phyloP scores from a whole-genome alignment of 768 basidiomycete genomes.

The Cystobasidium onofrii region DNA sequence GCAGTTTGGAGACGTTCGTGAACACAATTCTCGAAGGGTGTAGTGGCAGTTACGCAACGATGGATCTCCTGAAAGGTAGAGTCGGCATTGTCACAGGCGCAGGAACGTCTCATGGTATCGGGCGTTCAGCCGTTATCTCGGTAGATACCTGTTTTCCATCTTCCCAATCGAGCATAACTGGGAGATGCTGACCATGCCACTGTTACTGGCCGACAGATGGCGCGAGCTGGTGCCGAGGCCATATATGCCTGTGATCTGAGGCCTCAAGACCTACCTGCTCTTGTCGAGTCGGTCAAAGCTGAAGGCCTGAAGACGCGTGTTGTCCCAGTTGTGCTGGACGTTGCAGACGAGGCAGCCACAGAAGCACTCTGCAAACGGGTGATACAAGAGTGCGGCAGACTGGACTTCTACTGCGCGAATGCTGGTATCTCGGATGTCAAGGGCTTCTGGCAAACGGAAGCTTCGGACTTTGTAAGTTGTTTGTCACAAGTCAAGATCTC shows the following conservation, averaged over 20 bases:
- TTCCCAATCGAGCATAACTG: not conserved
- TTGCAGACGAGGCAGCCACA: not conserved
- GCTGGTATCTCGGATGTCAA: not conserved
- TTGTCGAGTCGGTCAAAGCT: not conserved
- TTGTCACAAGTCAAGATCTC: not conserved
- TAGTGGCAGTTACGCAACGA: no score
- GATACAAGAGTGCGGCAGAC: not conserved
- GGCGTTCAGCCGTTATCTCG: not conserved
- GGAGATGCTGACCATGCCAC: not conserved
- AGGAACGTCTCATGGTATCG: not conserved
- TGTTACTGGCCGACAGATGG: not conserved
- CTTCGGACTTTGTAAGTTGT: not conserved
- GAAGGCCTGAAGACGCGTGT: not conserved
- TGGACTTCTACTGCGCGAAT: constrained; percentile 4
- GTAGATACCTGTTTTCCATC: not conserved
- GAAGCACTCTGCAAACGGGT: not conserved
- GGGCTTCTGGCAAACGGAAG: constrained; percentile 8
- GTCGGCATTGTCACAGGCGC: constrained; percentile 2
- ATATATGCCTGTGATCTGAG: not conserved
- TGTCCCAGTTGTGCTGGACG: not conserved
- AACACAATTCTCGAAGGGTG: no score
- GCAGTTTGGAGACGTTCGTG: no score
- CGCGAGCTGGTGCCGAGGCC: not conserved
- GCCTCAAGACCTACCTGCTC: not conserved
- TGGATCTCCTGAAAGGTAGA: not conserved